Base-by-base conservation (phyloP, 371 early-diverging fungal species). In the Circinella umbellata region DNA sequence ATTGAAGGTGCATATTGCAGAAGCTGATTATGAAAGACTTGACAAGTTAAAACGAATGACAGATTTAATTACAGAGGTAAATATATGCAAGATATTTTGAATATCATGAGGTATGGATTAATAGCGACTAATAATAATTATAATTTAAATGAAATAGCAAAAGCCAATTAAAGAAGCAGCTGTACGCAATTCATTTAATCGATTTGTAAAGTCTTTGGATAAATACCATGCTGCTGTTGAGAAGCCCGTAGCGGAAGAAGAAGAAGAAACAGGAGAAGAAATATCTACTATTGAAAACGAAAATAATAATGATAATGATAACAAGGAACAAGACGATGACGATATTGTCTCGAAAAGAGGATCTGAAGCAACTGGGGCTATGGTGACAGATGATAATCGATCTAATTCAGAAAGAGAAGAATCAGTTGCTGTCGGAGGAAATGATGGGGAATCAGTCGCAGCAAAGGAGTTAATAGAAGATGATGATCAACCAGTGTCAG, bases 21-120 rank as follows among this genome's bases (percentile, higher is more conserved):
- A 81, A 51, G 73, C 68, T 0, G 68, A 69, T 17, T 68, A 73
- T 4, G 61, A 64, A n/a, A 66, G 73, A 13, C 64, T 86, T 4
- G 46, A 69, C 17, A 75, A 77, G 46, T 72, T 86, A 1, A 38
- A 71, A 1, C 39, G 60, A 11, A 47, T 79, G n/a, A 66, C 70
- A 5, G 73, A 75, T 10, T 63, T 66, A n/a, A 74, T 82, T 20
- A 73, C 81, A 42, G 68, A 66, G 48, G 84, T 82, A 76, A 75
- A 27, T 27, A 27, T 27, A 27, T 27, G 27, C 27, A 27, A 27
- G 2, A 27, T 27, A 27, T 27, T 2, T 27, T 27, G 27, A 27
- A 27, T 1, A 27, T 27, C 27, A 27, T 27, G 27, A 2, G 0
- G 27, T 27, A 27, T 27, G 27, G 27, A 27, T 27, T 27, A 27